Percentiles rank a stretch among this genome's conserved stretches.
These are phyloP conservation scores for Wallacemonas sp. DNA, from an alignment of 208 protist genomes.

Conservation along the genomic window DNA sequence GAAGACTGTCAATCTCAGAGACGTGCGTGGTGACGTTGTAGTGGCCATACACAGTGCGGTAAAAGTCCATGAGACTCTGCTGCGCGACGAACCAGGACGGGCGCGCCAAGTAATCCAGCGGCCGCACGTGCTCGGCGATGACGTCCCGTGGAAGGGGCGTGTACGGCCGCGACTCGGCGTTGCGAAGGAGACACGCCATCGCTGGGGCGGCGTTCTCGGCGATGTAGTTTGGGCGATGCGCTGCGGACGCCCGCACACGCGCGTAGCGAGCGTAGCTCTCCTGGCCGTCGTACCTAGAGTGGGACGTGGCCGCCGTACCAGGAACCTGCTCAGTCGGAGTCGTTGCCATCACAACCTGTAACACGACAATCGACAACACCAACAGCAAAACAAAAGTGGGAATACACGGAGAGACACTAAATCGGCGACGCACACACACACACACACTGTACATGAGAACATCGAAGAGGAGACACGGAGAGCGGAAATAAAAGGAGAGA, in stretches of 20 bases:
- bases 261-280: constrained; percentile 11
- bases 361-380: no score
- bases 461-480: no score
- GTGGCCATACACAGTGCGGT: constrained; percentile 60
- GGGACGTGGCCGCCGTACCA: no score
- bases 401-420: no score
- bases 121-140: constrained; percentile 42
- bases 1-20: not conserved
- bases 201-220: constrained; percentile 56
- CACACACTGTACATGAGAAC: no score
- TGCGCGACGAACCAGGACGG: constrained; percentile 62
- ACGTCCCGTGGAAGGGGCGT: constrained; percentile 46
- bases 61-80: constrained; percentile 81
- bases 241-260: not conserved
- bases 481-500: no score
- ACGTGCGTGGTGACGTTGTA: constrained; percentile 51
- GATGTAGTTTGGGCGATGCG: constrained; percentile 51
- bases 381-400: no score
- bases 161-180: constrained; percentile 61
- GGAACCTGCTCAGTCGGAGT: no score
- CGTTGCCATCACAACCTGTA: no score
- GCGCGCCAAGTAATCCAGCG: constrained; percentile 59
- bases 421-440: no score
- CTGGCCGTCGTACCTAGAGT: not conserved
- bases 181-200: constrained; percentile 64